Conservation (phyloP, 768 basidiomycete genomes). For the Russula vinacea region DNA sequence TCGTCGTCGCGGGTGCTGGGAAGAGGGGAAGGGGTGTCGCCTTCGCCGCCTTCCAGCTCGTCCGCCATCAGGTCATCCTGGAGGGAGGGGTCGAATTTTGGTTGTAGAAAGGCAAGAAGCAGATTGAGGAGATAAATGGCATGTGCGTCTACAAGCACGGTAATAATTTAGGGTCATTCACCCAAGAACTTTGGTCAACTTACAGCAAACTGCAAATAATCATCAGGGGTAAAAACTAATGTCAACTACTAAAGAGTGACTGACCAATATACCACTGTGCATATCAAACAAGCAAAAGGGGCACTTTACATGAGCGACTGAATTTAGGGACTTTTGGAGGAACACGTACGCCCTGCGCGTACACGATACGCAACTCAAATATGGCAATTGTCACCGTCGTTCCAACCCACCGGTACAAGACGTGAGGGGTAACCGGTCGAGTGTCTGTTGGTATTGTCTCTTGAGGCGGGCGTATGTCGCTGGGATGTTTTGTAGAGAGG, state of each 20-base stretch:
- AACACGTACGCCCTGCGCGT: constrained; percentile 62
- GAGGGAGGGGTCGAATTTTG: constrained; percentile 94
- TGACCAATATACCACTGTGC: constrained; percentile 87
- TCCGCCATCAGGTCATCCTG: constrained; percentile 91
- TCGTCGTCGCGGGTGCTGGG: constrained; percentile 84
- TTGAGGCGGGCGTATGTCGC: constrained; percentile 49
- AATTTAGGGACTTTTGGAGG: background rate
- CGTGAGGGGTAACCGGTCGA: constrained; percentile 93
- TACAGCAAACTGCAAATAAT: constrained; percentile 59
- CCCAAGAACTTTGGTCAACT: constrained; percentile 35
- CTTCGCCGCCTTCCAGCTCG: constrained; percentile 85
- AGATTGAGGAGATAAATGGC: constrained; percentile 96
- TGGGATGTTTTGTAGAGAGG: constrained; percentile 36
- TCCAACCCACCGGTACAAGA: constrained; percentile 83
- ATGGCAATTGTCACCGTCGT: constrained; percentile 66
- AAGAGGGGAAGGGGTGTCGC: constrained; percentile 48
- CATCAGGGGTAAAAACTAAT: background rate
- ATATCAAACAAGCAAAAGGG: background rate
- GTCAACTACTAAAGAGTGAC: constrained; percentile 36
- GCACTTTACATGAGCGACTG: constrained; percentile 14
- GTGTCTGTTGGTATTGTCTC: constrained; percentile 77
- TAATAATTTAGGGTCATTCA: background rate
- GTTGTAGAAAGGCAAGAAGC: constrained; percentile 95
- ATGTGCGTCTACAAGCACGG: constrained; percentile 60
- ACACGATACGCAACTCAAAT: constrained; percentile 81